These are phyloP conservation scores for Globisporangium spinosum DNA, from an alignment of 352 stramenopile genomes.

Conservation along the genomic window DNA sequence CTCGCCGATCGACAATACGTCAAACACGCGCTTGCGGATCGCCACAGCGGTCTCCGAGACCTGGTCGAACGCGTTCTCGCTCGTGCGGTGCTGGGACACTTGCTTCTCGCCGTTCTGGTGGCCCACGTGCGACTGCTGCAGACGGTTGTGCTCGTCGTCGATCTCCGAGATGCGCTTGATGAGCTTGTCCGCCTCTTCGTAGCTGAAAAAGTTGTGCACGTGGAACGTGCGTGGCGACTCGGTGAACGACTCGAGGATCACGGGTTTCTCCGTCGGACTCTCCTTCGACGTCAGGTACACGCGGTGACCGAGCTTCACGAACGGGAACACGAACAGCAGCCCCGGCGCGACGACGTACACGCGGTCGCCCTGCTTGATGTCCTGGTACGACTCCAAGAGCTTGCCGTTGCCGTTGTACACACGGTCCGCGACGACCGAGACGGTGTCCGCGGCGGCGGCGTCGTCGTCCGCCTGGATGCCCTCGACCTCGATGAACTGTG, in stretches of 20 bases:
- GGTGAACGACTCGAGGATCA: constrained; percentile 74
- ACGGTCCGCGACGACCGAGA: constrained; percentile 54
- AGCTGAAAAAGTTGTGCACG: constrained; percentile 86
- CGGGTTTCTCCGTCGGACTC: constrained; percentile 51
- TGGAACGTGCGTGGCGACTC: constrained; percentile 84
- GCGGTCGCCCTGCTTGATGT: constrained; percentile 50
- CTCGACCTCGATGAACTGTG: constrained; percentile 77
- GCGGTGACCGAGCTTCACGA: constrained; percentile 74
- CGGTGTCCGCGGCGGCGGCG: neutral
- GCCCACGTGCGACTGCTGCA: constrained; percentile 78
- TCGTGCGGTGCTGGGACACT: constrained; percentile 73
- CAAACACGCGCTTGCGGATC: constrained; percentile 87
- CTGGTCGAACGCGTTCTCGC: constrained; percentile 88
- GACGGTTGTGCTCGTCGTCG: constrained; percentile 73
- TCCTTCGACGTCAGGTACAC: constrained; percentile 48
- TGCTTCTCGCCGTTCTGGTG: constrained; percentile 69
- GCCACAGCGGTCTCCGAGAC: constrained; percentile 61
- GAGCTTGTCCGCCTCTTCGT: constrained; percentile 74
- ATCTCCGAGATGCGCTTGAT: constrained; percentile 81
- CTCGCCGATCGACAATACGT: constrained; percentile 86
- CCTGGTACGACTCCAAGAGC: constrained; percentile 44
- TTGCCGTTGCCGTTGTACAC: constrained; percentile 69
- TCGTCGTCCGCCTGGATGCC: constrained; percentile 23
- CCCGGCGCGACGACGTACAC: constrained; percentile 73
- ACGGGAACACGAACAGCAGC: constrained; percentile 76